Base-by-base conservation (phyloP, 495 filamentous ascomycete genomes). In the Trichoderma orchidacearum region DNA sequence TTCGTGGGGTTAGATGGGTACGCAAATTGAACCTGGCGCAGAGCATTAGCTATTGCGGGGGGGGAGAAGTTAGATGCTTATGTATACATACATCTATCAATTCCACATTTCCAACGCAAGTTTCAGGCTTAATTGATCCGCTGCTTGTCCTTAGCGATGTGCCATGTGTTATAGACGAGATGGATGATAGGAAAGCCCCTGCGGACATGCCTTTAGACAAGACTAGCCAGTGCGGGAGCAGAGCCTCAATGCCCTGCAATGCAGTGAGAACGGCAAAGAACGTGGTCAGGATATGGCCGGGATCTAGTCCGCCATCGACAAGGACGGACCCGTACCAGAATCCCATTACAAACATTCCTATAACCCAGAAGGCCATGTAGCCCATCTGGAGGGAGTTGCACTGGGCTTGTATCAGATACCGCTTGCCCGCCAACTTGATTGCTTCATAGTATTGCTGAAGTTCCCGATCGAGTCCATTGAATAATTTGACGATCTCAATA, bases 401-500 rank as follows among this genome's bases (percentile, higher is more conserved):
- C 36, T 77, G 70, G 2, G 85, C 87, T 63, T 92, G 87, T 32
- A 74, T 68, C 18, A 81, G 66, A 65, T 91, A 96, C 38, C 78
- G 78, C 23, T 66, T 66, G 28, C 82, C 83, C 1, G 89, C 86
- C 23, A 67, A 61, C 48, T 72, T 70, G 27, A 90, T 81, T 0
- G 75, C 75, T 12, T 57, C 67, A 3, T 72, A 63, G 66, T 90
- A 96, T 59, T 81, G 81, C 62, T 75, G 75, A 1, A 77, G 67
- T 64, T 95, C 92, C 17, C 82, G 73, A 15, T 79, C 74, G 61
- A 89, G 79, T 1, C 83, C 89, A 64, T 95, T 95, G 71, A 86
- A 87, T 31, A 79, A 85, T 66, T 96, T 97, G 61, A 97, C 89
- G 0, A 87, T 82, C 57, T 94, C 90, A 48, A 98, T 92, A 4